Percentiles rank a stretch among this genome's conserved stretches.
Conservation (phyloP, 2,329 filamentous ascomycete species). For the Clonostachys rosea region DNA sequence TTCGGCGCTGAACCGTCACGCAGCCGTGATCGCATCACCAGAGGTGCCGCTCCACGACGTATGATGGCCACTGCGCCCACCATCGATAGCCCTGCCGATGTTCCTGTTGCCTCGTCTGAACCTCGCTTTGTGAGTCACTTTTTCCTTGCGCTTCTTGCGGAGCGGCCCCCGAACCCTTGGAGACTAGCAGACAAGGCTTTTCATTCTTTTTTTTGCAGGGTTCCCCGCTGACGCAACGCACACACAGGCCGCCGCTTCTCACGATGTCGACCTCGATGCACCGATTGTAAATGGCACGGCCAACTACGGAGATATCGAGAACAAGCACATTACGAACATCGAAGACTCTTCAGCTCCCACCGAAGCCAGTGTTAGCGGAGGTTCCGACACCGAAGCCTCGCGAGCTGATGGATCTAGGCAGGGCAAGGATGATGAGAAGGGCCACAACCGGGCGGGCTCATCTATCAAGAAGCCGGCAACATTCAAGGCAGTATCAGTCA, state of each 20-base stretch:
- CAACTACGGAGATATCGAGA: constrained; percentile 45
- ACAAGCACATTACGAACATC: constrained; percentile 52
- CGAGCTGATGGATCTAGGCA: constrained; percentile 48
- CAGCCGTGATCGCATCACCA: constrained; percentile 4
- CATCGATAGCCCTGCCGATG: constrained; percentile 48
- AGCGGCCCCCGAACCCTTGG: neutral
- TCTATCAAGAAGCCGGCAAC: constrained; percentile 68
- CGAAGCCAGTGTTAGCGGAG: constrained; percentile 66
- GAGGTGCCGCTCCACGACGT: constrained; percentile 40
- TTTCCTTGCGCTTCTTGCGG: neutral
- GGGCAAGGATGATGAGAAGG: constrained; percentile 49
- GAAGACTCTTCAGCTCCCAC: constrained; percentile 58
- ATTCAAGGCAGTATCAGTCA: constrained; percentile 83
- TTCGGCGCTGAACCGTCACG: neutral
- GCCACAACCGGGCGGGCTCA: constrained; percentile 53
- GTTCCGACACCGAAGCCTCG: constrained; percentile 72
- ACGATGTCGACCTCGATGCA: constrained; percentile 40
- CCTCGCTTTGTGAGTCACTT: constrained; percentile 35
- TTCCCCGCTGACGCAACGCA: constrained; percentile 2
- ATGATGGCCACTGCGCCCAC: constrained; percentile 63
- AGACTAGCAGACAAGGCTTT: neutral
- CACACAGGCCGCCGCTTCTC: constrained; percentile 11
- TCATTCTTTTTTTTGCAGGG: constrained; percentile 2
- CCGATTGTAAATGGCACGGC: constrained; percentile 44
- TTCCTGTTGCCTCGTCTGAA: constrained; percentile 39